phyloP scores from a whole-genome alignment of 495 filamentous ascomycete species.

The Penicillium macrosclerotiorum region DNA sequence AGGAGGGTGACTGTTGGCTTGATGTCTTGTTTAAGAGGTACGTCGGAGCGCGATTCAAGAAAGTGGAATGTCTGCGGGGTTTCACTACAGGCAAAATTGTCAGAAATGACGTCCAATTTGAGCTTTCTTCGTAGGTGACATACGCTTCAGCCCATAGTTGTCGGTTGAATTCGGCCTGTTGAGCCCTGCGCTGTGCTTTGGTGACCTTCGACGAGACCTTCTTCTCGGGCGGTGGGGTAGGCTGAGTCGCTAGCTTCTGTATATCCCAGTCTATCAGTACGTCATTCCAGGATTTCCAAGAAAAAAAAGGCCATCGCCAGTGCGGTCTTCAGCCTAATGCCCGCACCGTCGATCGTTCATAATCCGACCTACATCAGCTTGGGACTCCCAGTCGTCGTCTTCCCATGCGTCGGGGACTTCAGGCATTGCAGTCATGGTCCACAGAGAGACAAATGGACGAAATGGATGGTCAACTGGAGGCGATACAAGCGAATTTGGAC shows the following conservation, averaged over 20 bases:
- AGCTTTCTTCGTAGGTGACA: no score
- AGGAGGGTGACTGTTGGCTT: constrained; percentile 80
- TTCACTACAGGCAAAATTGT: constrained; percentile 40
- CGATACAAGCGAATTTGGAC: constrained; percentile 2
- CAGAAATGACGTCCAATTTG: neutral
- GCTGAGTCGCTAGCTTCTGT: constrained; percentile 39
- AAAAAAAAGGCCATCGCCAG: no score
- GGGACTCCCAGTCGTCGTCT: constrained; percentile 82
- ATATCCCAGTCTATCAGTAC: constrained; percentile 11
- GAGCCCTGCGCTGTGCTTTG: constrained; percentile 73
- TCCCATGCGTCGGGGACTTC: constrained; percentile 79
- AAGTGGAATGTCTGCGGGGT: constrained; percentile 68
- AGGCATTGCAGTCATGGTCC: constrained; percentile 53
- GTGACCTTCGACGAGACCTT: constrained; percentile 56
- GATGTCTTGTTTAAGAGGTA: constrained; percentile 76
- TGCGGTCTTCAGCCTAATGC: no score
- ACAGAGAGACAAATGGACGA: constrained; percentile 1
- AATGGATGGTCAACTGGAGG: neutral
- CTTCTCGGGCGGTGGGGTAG: constrained; percentile 40
- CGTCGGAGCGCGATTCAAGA: constrained; percentile 60
- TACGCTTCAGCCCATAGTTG: constrained; percentile 90
- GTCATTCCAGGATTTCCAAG: neutral
- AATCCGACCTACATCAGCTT: constrained; percentile 61
- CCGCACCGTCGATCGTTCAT: no score
- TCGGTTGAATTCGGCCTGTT: constrained; percentile 77